Evolutionary conservation across 2,329 filamentous ascomycete species (phyloP), one percentile per base, ranked within the genome.

Genomic region (Beauveria pseudobassiana): DNA sequence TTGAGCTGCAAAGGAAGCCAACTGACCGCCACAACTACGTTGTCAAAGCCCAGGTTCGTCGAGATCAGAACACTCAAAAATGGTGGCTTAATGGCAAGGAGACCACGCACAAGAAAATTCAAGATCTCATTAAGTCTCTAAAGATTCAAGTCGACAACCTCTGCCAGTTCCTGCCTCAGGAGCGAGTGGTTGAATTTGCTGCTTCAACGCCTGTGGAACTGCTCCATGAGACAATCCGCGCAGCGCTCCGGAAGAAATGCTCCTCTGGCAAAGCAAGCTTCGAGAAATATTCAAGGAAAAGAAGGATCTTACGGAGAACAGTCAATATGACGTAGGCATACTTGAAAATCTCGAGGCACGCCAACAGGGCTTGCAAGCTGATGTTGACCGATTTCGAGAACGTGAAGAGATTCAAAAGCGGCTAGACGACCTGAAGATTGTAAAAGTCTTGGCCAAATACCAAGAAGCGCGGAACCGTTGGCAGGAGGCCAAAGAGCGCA

Each of bases 81-180:
- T 99, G 89, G 78, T 88, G 81, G 71, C 73, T 98, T 38, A 88
- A 97, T 71, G 87, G 87, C 46, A 83, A 80, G 65, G 81, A 82
- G 61, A 75, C 80, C 5, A 80, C 80, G 1, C 83, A 86, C 64
- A 88, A 87, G 68, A 80, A 80, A 3, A 81, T 98, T 7, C 80
- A 88, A 67, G 76, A 80, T 10, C 77, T 96, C 54, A 89, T 88
- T 64, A 83, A 80, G 63, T 81, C 80, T 10, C 86, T 96, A 69
- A 88, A 88, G 54, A 98, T 99, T 57, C 95, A 99, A 74, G 91
- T 98, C 65, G 95, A 99, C 77, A 99, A 99, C 68, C 81, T 99
- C 2, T 99, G 95, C 73, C 95, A 99, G 72, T 99, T 99, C 69
- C 78, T 99, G 50, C 95, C 95, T 0, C 95, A 99, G 73, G 95